Evolutionary conservation across 2,329 filamentous ascomycete genomes (phyloP).

Genomic region (Alternaria sp.): DNA sequence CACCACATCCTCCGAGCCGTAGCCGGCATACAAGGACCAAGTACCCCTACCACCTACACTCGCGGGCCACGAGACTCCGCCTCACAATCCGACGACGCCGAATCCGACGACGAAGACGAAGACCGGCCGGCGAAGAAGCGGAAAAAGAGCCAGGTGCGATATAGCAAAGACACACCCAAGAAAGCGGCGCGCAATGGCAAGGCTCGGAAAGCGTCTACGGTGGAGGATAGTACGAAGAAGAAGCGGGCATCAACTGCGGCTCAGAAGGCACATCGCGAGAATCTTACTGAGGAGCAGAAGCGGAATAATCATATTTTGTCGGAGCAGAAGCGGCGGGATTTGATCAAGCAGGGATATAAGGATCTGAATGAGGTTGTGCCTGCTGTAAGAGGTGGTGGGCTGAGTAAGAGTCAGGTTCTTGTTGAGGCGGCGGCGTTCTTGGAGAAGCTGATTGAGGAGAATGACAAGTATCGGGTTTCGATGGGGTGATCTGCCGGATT

Average conservation of each 20-base stretch:
- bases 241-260: slow-evolving; percentile 32
- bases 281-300: slow-evolving; percentile 79
- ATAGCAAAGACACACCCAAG: slow-evolving; percentile 21
- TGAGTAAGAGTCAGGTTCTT: slow-evolving; percentile 84
- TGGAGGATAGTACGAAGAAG: slow-evolving; percentile 33
- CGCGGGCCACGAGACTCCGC: slow-evolving; percentile 23
- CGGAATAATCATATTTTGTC: slow-evolving; percentile 85
- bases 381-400: slow-evolving; percentile 72
- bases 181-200: slow-evolving; percentile 32
- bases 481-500: background rate
- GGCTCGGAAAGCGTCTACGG: slow-evolving; percentile 25
- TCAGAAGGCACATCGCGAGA: slow-evolving; percentile 55
- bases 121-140: slow-evolving; percentile 30
- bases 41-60: slow-evolving; percentile 12
- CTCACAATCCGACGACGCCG: slow-evolving; percentile 29
- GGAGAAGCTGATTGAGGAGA: slow-evolving; percentile 74
- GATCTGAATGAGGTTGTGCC: slow-evolving; percentile 80
- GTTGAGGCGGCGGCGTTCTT: slow-evolving; percentile 78
- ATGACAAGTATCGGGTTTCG: slow-evolving; percentile 46
- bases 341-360: slow-evolving; percentile 83
- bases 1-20: slow-evolving; percentile 20
- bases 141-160: slow-evolving; percentile 27
- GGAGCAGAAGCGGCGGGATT: slow-evolving; percentile 82
- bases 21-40: slow-evolving; percentile 11
- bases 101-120: slow-evolving; percentile 30